A percentile compares a stretch with the other conserved stretches of the same genome.
phyloP scores from a whole-genome alignment of 768 basidiomycete species.

The Boletus rex-veris region DNA sequence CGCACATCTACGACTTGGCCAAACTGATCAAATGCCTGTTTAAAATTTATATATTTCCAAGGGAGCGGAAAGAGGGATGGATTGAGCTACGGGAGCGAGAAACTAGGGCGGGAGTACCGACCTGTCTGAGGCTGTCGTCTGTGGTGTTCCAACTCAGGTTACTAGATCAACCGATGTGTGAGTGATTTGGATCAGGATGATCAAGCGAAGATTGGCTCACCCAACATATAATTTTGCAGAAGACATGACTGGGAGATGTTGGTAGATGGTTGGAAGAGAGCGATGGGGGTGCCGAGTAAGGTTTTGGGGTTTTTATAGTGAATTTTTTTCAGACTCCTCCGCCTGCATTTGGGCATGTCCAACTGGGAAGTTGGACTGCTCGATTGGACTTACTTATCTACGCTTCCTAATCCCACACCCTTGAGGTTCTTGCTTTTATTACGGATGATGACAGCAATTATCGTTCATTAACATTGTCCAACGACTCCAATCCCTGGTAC shows the following conservation, averaged over 20 bases:
- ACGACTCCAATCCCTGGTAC: not conserved
- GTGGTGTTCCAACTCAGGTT: conserved; percentile 35
- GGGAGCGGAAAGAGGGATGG: not conserved
- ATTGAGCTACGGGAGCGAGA: conserved; percentile 4
- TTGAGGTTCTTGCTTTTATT: not conserved
- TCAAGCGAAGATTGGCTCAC: conserved; percentile 16
- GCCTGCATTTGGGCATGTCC: conserved; percentile 24
- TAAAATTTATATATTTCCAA: not conserved
- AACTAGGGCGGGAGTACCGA: conserved; percentile 14
- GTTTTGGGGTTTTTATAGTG: conserved; percentile 30
- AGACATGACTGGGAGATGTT: conserved; percentile 22
- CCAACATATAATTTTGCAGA: conserved; percentile 31
- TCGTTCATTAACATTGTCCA: not conserved
- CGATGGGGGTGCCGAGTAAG: conserved; percentile 11
- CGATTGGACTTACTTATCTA: conserved; percentile 15
- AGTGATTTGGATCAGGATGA: not conserved
- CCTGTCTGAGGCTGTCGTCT: conserved; percentile 24
- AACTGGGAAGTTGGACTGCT: conserved; percentile 10
- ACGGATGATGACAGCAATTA: no score
- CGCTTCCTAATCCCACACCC: not conserved
- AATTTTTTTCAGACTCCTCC: conserved; percentile 33
- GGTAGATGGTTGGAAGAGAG: conserved; percentile 8
- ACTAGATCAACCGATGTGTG: conserved; percentile 7
- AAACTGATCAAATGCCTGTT: conserved; percentile 41
- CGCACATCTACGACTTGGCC: conserved; percentile 52